Evolutionary conservation across 192 early-diverging fungal genomes (phyloP).

Genomic region (Backusella westeae): DNA sequence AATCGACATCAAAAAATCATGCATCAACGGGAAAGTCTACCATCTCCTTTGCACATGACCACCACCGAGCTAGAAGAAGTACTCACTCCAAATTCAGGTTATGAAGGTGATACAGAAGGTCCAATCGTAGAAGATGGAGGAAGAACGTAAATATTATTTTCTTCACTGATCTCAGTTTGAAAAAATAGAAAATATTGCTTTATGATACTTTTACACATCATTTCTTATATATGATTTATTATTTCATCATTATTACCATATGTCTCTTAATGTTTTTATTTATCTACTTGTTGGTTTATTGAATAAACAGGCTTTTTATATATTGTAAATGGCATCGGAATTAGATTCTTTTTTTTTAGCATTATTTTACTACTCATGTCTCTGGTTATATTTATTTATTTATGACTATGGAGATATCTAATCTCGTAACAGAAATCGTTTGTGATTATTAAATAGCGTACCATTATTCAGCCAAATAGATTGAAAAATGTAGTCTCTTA

Average conservation of each 20-base stretch:
- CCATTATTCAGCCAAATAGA: neutral
- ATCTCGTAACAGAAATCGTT: too few species aligned
- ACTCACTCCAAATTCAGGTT: neutral
- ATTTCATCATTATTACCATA: neutral
- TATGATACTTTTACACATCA: too few species aligned
- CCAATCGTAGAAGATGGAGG: neutral
- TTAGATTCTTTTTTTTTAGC: neutral
- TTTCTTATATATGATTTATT: neutral
- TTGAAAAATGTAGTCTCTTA: neutral
- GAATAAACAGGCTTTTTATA: neutral
- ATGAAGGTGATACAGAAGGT: constrained; percentile 3
- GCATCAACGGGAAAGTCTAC: neutral
- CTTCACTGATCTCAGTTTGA: neutral
- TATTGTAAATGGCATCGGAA: neutral
- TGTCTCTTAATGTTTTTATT: neutral
- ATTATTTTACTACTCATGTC: neutral
- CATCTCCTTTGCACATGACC: neutral
- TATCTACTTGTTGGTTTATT: neutral
- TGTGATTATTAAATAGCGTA: too few species aligned
- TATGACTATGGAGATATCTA: neutral
- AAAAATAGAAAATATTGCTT: neutral
- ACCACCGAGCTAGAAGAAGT: neutral
- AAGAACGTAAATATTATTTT: neutral
- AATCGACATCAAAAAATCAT: neutral
- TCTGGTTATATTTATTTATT: neutral